These are phyloP conservation scores for Echeveria elegans DNA, from an alignment of 164 flowering plant species.

Conservation along the genomic window DNA sequence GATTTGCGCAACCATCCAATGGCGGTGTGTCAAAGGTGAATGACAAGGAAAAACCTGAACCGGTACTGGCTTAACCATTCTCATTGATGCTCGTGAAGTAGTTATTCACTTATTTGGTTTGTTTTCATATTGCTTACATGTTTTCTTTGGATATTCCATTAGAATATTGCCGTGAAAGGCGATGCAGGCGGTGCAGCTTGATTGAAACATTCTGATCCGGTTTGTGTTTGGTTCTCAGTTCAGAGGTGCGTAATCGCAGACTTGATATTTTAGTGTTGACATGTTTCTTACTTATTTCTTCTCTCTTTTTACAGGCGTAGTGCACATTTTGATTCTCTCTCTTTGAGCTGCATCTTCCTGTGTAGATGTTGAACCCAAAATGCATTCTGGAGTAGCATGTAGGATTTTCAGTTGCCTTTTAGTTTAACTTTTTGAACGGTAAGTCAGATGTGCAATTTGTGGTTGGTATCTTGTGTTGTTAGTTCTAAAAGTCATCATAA, in stretches of 20 bases:
- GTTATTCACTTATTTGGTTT: no score
- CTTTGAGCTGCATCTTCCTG: conserved; percentile 9
- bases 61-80: background rate
- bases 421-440: background rate
- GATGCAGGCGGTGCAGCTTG: conserved; percentile 43
- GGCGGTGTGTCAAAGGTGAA: background rate
- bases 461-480: background rate
- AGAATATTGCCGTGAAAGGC: conserved; percentile 38
- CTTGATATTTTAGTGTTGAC: no score
- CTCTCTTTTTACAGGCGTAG: conserved; percentile 13
- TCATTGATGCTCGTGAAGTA: background rate
- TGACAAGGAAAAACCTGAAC: background rate
- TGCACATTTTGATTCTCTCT: conserved; percentile 12
- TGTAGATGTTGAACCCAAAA: conserved; percentile 8
- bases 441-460: background rate
- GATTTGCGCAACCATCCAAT: conserved; percentile 2
- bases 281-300: background rate
- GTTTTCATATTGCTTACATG: background rate
- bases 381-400: conserved; percentile 5
- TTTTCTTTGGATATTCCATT: conserved; percentile 10
- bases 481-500: background rate
- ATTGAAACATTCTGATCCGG: conserved; percentile 9
- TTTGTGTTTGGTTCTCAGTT: background rate
- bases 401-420: conserved; percentile 3
- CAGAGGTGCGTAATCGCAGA: no score